These are phyloP conservation scores for Aspergillus persii DNA, from an alignment of 2,329 filamentous ascomycete genomes.

Conservation along the genomic window DNA sequence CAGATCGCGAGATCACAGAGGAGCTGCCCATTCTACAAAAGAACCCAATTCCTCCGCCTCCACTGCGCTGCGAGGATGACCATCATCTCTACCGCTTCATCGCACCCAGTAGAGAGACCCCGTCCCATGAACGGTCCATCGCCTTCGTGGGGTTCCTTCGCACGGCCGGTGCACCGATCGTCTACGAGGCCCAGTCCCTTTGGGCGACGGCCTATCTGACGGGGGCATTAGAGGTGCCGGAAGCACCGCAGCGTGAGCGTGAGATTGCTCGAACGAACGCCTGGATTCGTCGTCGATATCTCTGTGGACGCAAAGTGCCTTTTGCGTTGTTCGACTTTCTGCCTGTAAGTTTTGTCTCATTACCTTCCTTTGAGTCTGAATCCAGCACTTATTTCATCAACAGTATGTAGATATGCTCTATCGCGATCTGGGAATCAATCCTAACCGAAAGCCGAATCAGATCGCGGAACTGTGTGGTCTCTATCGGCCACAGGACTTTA, in stretches of 20 bases:
- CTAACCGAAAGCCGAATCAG: not conserved
- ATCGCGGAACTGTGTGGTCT: not conserved
- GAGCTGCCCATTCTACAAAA: not conserved
- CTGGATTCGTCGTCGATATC: conserved; percentile 35
- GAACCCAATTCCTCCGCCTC: not conserved
- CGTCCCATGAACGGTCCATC: conserved; percentile 31
- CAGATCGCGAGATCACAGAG: not conserved
- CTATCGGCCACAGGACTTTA: not conserved
- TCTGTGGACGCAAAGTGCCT: conserved; percentile 28
- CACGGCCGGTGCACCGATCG: conserved; percentile 26
- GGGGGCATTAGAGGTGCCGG: conserved; percentile 23
- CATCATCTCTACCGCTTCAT: conserved; percentile 8
- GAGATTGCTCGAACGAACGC: conserved; percentile 32
- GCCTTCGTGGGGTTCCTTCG: conserved; percentile 33
- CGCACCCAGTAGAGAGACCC: conserved; percentile 23
- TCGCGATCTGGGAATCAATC: not conserved
- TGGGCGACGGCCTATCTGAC: conserved; percentile 32
- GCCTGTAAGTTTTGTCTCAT: conserved; percentile 17
- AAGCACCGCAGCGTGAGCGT: conserved; percentile 24
- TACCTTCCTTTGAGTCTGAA: not conserved
- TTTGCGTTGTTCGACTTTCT: conserved; percentile 35
- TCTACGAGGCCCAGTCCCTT: conserved; percentile 30
- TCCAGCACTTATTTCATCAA: not conserved
- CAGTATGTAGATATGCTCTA: not conserved
- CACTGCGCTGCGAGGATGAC: not conserved